Evolutionary conservation across 768 basidiomycete species (phyloP).

Genomic region (Daedaleopsis sinensis): DNA sequence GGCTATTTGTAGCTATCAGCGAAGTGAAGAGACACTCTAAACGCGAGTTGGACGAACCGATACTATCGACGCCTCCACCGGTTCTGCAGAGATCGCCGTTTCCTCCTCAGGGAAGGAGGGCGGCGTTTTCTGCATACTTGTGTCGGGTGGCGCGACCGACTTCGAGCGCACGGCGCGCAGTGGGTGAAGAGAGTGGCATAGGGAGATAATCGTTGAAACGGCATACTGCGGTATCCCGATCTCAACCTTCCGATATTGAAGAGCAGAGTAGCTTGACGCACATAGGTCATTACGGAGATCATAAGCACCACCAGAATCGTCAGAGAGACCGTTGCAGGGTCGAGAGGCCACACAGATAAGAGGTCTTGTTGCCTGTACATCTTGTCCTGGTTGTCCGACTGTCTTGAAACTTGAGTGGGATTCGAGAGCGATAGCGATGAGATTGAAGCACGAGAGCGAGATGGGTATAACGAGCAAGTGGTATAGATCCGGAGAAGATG

Average conservation of each 20-base stretch:
- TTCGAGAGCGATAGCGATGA: neutral
- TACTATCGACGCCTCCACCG: too few species aligned
- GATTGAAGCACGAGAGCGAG: constrained; percentile 4
- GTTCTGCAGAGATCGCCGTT: neutral
- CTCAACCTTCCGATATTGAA: neutral
- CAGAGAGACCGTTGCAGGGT: neutral
- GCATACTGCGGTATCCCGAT: constrained; percentile 6
- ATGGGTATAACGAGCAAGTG: neutral
- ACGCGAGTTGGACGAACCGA: too few species aligned
- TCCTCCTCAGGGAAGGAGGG: neutral
- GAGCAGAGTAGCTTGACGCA: neutral
- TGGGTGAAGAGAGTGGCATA: neutral
- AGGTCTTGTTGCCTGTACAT: neutral
- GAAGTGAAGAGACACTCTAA: too few species aligned
- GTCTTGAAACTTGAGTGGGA: neutral
- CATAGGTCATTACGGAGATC: constrained; percentile 9
- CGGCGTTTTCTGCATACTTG: neutral
- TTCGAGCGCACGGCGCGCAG: too few species aligned
- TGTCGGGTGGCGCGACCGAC: too few species aligned
- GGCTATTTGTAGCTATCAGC: too few species aligned
- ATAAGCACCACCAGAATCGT: neutral
- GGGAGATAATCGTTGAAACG: neutral
- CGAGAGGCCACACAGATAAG: neutral
- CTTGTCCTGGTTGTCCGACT: neutral
- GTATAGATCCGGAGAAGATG: neutral